phyloP scores from a whole-genome alignment of 2,329 filamentous ascomycete species.

The Stachybotrys echinatus region DNA sequence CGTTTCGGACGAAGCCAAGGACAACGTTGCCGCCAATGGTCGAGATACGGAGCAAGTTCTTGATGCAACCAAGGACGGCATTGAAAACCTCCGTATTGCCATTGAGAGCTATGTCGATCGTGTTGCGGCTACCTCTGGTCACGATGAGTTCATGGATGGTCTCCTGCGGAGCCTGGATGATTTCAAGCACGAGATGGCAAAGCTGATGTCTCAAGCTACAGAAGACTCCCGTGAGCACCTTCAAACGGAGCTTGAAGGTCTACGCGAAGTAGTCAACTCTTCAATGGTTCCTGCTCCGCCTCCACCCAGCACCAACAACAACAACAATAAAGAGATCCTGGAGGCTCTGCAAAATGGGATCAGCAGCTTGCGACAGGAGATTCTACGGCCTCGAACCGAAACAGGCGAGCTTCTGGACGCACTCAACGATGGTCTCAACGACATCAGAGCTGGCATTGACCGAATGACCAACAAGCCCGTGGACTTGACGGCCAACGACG shows the following conservation, averaged over 20 bases:
- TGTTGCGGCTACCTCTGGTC: constrained; percentile 60
- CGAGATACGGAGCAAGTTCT: constrained; percentile 84
- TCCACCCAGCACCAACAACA: constrained; percentile 20
- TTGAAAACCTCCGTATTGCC: constrained; percentile 73
- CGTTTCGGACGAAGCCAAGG: constrained; percentile 61
- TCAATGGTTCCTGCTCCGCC: constrained; percentile 57
- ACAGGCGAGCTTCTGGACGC: constrained; percentile 87
- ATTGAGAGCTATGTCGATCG: constrained; percentile 79
- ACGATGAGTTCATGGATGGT: constrained; percentile 72
- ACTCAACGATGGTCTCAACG: constrained; percentile 79
- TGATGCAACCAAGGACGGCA: constrained; percentile 80
- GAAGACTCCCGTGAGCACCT: constrained; percentile 57
- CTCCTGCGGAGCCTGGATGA: constrained; percentile 61
- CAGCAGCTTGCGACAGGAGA: constrained; percentile 68
- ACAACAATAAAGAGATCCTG: constrained; percentile 64
- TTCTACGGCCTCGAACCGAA: constrained; percentile 61
- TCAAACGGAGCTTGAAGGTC: constrained; percentile 74
- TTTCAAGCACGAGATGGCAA: constrained; percentile 62
- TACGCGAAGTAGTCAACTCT: constrained; percentile 71
- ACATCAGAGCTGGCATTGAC: constrained; percentile 73
- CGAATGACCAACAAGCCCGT: constrained; percentile 70
- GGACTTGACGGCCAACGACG: constrained; percentile 79
- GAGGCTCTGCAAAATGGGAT: constrained; percentile 67
- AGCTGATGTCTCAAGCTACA: constrained; percentile 46
- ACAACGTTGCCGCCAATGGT: constrained; percentile 73